Evolutionary conservation across 2,329 filamentous ascomycete species (phyloP).

Genomic region (Bertia moriformis): DNA sequence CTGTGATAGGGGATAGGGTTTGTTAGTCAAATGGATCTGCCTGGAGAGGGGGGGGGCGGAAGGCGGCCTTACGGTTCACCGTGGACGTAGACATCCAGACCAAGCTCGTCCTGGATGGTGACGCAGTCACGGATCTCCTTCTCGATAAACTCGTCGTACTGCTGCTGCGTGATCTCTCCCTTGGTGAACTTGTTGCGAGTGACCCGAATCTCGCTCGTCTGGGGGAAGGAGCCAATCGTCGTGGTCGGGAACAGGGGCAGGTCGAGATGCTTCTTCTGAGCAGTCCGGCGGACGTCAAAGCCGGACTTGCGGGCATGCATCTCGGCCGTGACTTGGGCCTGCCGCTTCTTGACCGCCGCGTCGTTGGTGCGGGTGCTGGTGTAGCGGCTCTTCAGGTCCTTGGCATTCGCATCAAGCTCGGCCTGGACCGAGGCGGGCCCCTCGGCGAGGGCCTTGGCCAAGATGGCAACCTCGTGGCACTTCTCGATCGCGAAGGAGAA

Average conservation of each 20-base stretch:
- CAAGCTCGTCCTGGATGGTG: constrained; percentile 95
- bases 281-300: constrained; percentile 71
- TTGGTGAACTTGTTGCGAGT: constrained; percentile 98
- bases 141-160: constrained; percentile 99
- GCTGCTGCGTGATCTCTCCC: constrained; percentile 76
- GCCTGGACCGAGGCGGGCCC: constrained; percentile 74
- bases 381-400: constrained; percentile 79
- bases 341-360: constrained; percentile 90
- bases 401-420: constrained; percentile 91
- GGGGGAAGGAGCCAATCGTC: constrained; percentile 97
- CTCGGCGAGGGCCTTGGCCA: constrained; percentile 92
- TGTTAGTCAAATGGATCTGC: too few relatives aligned
- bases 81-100: constrained; percentile 92
- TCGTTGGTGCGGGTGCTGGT: constrained; percentile 93
- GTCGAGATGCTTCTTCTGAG: constrained; percentile 84
- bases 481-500: constrained; percentile 98
- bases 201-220: constrained; percentile 96
- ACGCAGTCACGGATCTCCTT: constrained; percentile 92
- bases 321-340: constrained; percentile 68
- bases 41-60: too few relatives aligned
- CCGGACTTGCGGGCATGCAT: constrained; percentile 86
- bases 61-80: too few relatives aligned
- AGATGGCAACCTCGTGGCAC: constrained; percentile 74
- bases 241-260: constrained; percentile 97
- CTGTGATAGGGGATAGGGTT: too few relatives aligned